phyloP scores from a whole-genome alignment of 345 rosid genomes.

The Gynandropsis gynandra region DNA sequence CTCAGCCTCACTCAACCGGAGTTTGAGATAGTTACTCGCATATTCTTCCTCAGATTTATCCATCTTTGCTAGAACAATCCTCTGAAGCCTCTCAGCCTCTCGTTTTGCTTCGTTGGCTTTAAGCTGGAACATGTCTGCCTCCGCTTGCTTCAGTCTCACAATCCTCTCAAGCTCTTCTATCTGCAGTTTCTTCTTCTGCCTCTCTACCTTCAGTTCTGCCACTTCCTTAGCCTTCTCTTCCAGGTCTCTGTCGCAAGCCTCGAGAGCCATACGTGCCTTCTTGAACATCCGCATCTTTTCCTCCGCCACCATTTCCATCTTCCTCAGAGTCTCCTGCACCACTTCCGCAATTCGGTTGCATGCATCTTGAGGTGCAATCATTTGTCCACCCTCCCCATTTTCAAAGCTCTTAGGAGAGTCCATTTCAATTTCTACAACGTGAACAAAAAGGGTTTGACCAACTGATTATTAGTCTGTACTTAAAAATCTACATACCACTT shows the following conservation, averaged over 20 bases:
- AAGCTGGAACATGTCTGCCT: slow-evolving; percentile 96
- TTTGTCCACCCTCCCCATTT: slow-evolving; percentile 67
- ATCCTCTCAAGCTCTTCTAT: slow-evolving; percentile 89
- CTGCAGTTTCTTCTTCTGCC: slow-evolving; percentile 73
- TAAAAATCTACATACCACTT: too few species aligned
- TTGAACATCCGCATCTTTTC: slow-evolving; percentile 92
- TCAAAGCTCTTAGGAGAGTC: slow-evolving; percentile 84
- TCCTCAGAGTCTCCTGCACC: slow-evolving; percentile 86
- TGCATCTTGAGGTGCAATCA: slow-evolving; percentile 92
- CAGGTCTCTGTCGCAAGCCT: slow-evolving; percentile 78
- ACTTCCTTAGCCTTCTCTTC: slow-evolving; percentile 90
- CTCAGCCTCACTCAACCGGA: slow-evolving; percentile 89
- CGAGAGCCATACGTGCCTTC: slow-evolving; percentile 71
- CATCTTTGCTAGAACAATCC: slow-evolving; percentile 80
- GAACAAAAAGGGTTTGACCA: background rate
- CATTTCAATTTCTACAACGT: slow-evolving; percentile 61
- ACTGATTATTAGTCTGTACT: too few species aligned
- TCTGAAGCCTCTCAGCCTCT: slow-evolving; percentile 85
- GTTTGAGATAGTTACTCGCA: slow-evolving; percentile 77
- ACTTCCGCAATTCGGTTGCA: slow-evolving; percentile 93
- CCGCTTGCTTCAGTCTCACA: slow-evolving; percentile 89
- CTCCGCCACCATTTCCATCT: slow-evolving; percentile 97
- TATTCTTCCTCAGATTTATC: slow-evolving; percentile 95
- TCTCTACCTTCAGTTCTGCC: slow-evolving; percentile 64
- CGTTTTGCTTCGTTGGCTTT: slow-evolving; percentile 90